phyloP scores from a whole-genome alignment of 352 stramenopile species.

The Plasmopara viticola region DNA sequence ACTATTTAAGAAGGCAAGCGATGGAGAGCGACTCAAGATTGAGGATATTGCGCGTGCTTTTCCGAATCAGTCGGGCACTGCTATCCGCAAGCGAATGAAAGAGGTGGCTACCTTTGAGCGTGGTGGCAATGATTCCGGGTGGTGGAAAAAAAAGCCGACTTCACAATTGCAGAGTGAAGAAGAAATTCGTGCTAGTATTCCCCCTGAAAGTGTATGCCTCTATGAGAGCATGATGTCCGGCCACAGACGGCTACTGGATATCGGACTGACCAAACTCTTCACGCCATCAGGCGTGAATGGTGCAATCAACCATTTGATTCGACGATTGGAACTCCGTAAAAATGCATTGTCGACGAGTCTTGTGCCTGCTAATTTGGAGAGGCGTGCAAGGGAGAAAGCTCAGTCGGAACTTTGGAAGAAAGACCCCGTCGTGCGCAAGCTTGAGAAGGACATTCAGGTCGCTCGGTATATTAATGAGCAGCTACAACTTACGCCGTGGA shows the following conservation, averaged over 20 bases:
- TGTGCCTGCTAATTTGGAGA: slow-evolving; percentile 45
- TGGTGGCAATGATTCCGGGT: slow-evolving; percentile 73
- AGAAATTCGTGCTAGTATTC: slow-evolving; percentile 66
- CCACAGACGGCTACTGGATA: slow-evolving; percentile 70
- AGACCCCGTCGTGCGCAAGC: slow-evolving; percentile 57
- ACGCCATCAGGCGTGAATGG: slow-evolving; percentile 63
- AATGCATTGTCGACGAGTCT: slow-evolving; percentile 43
- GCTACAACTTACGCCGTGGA: slow-evolving; percentile 77
- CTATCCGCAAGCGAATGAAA: slow-evolving; percentile 83
- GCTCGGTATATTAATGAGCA: slow-evolving; percentile 77
- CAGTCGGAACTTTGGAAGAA: slow-evolving; percentile 69
- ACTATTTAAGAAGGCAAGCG: slow-evolving; percentile 77
- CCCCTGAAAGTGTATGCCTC: slow-evolving; percentile 73
- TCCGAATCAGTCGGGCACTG: slow-evolving; percentile 71
- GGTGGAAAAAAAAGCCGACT: slow-evolving; percentile 76
- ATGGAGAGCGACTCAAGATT: slow-evolving; percentile 76
- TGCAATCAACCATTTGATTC: slow-evolving; percentile 66
- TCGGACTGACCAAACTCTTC: slow-evolving; percentile 76
- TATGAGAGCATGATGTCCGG: slow-evolving; percentile 87
- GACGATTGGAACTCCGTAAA: slow-evolving; percentile 66
- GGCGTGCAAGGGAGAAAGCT: slow-evolving; percentile 48
- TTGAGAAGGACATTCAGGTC: slow-evolving; percentile 77
- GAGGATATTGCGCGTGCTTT: slow-evolving; percentile 78
- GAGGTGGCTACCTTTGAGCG: slow-evolving; percentile 81
- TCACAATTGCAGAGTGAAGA: slow-evolving; percentile 66